These are phyloP conservation scores for Beauveria australis DNA, from an alignment of 2,329 filamentous ascomycete genomes.

Conservation along the genomic window DNA sequence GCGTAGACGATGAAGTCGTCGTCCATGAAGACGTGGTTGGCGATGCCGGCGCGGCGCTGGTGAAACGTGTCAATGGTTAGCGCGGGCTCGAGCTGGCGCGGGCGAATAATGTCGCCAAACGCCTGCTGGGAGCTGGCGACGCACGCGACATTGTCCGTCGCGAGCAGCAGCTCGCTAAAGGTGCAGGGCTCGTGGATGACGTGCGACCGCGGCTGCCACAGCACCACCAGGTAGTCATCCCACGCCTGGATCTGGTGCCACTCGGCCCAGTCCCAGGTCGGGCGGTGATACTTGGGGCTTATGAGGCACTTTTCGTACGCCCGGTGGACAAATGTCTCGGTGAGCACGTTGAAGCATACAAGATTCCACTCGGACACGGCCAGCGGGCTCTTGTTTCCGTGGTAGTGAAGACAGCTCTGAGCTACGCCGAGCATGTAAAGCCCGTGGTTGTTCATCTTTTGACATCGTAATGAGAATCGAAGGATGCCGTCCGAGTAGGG, in stretches of 20 bases:
- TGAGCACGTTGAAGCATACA: constrained; percentile 10
- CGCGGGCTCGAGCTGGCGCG: background rate
- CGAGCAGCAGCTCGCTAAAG: constrained; percentile 4
- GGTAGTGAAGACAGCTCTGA: constrained; percentile 1
- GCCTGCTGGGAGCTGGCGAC: background rate
- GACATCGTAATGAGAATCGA: constrained; percentile 9
- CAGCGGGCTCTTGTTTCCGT: background rate
- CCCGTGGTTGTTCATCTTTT: constrained; percentile 9
- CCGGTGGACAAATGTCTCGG: background rate
- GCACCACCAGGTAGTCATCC: constrained; percentile 12
- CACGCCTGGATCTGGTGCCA: constrained; percentile 10
- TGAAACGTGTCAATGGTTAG: constrained; percentile 8
- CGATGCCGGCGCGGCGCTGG: background rate
- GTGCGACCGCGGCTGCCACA: constrained; percentile 10
- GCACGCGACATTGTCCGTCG: constrained; percentile 5
- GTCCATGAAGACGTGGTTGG: constrained; percentile 9
- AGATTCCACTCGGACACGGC: constrained; percentile 1
- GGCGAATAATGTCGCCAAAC: background rate
- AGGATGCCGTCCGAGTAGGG: constrained; percentile 3
- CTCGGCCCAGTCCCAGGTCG: constrained; percentile 11
- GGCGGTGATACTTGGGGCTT: constrained; percentile 6
- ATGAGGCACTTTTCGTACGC: constrained; percentile 5
- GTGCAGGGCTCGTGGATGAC: constrained; percentile 12
- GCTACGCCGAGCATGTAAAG: constrained; percentile 7
- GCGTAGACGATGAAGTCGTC: constrained; percentile 8